Conservation (phyloP, 768 basidiomycete species). For the Lyophyllum shimeji region DNA sequence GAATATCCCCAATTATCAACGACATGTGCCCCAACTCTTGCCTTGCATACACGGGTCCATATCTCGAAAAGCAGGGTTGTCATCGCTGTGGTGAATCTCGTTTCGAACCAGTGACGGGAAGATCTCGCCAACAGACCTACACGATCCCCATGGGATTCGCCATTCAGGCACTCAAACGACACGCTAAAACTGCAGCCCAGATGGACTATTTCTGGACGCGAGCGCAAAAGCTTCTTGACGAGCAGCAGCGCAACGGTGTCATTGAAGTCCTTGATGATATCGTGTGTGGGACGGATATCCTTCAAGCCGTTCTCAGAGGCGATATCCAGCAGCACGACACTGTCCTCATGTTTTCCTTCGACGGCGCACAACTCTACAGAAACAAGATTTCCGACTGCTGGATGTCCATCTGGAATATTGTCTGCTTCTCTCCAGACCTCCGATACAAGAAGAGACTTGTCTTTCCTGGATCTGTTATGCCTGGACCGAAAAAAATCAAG, state of each 20-base stretch:
- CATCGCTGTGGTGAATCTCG: constrained; percentile 9
- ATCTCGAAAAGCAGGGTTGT: background rate
- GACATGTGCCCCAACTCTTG: constrained; percentile 14
- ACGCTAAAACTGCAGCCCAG: constrained; percentile 4
- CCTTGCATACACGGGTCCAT: constrained; percentile 8
- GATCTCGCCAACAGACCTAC: constrained; percentile 11
- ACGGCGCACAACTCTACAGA: constrained; percentile 32
- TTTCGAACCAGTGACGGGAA: constrained; percentile 9
- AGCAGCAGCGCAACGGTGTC: background rate
- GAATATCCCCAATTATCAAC: constrained; percentile 2
- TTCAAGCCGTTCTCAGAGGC: background rate
- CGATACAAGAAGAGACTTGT: constrained; percentile 29
- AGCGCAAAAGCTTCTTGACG: background rate
- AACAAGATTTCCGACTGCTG: constrained; percentile 23
- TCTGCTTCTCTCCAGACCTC: constrained; percentile 19
- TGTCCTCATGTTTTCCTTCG: constrained; percentile 28
- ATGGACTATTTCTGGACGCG: constrained; percentile 4
- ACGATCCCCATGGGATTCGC: constrained; percentile 23
- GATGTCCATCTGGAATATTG: constrained; percentile 29
- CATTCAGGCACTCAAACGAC: constrained; percentile 22
- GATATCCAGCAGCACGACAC: constrained; percentile 17
- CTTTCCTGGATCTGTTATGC: constrained; percentile 27
- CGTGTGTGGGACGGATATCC: constrained; percentile 8
- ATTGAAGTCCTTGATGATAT: constrained; percentile 13
- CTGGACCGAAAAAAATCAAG: constrained; percentile 31